Evolutionary conservation across 2,329 filamentous ascomycete species (phyloP), one percentile per base, ranked within the genome.

Genomic region (Fusarium cyanostomum): DNA sequence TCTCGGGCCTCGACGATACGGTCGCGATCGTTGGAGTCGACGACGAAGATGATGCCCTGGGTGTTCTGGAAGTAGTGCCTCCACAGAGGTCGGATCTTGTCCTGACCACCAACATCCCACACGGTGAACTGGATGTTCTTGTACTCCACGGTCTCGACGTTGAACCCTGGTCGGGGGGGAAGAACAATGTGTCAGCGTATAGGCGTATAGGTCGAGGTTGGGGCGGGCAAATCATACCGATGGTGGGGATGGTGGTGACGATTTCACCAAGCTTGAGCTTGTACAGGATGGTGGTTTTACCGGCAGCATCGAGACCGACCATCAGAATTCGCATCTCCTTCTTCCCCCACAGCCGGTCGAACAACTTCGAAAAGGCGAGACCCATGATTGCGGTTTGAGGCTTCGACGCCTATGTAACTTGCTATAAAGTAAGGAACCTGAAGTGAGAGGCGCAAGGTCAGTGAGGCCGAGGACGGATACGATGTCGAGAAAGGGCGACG

Each of bases 251-350:
- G 72, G 95, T 99, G 77, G 95, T 98, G 80, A 98, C 95, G 79
- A 96, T 95, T 86, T 97, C 91, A 83, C 95, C 94, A 77, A 99
- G 92, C 89, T 99, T 99, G 81, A 99, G 89, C 88, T 99, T 99
- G 86, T 99, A 99, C 73, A 99, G 89, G 78, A 99, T 99, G 74
- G 95, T 99, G 77, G 95, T 99, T 89, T 99, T 99, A 91, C 95
- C 95, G 80, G 95, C 95, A 75, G 95, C 95, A 82, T 99, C 95
- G 76, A 99, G 89, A 88, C 95, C 95, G 74, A 99, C 94, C 95
- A 99, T 99, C 82, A 99, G 82, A 85, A 99, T 97, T 86, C 95
- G 90, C 95, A 99, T 99, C 89, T 99, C 95, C 90, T 98, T 98
- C 91, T 97, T 97, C 77, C 94, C 93, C 90, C 92, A 97, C 81